phyloP scores from a whole-genome alignment of 805 yeast genomes.

The Barnettozyma siamensis region DNA sequence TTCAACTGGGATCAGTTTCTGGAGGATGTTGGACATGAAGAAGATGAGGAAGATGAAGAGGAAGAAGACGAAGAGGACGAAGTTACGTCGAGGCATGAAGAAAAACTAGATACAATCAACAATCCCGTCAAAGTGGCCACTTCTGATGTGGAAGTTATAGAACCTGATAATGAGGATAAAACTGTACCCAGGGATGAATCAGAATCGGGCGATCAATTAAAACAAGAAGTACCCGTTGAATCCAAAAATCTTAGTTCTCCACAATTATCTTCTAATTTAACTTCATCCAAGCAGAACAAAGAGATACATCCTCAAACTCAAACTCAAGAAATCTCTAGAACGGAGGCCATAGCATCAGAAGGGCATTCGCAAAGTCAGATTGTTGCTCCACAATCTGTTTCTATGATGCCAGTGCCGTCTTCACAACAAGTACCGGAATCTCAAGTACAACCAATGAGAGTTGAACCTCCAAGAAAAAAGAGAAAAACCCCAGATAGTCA shows the following conservation, averaged over 20 bases:
- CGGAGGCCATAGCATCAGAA: background rate
- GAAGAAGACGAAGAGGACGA: background rate
- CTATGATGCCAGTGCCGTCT: background rate
- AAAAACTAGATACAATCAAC: no score
- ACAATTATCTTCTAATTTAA: background rate
- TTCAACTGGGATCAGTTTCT: conserved; percentile 29
- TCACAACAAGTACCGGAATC: background rate
- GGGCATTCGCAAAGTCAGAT: background rate
- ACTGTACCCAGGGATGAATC: background rate
- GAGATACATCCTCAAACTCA: no score
- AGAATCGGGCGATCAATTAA: background rate
- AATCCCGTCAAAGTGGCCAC: background rate
- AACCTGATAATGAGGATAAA: background rate
- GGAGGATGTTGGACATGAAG: conserved; percentile 7
- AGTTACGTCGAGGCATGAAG: no score
- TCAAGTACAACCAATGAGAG: background rate
- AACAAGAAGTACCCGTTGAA: background rate
- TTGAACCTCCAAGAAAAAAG: conserved; percentile 10
- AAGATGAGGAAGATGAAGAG: background rate
- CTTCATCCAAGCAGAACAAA: no score
- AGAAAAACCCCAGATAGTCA: conserved; percentile 12
- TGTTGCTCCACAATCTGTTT: background rate
- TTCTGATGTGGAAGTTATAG: background rate
- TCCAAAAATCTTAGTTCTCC: background rate
- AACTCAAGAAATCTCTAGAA: background rate